These are phyloP conservation scores for Globisporangium mamillatum DNA, from an alignment of 352 stramenopile species.

Conservation along the genomic window DNA sequence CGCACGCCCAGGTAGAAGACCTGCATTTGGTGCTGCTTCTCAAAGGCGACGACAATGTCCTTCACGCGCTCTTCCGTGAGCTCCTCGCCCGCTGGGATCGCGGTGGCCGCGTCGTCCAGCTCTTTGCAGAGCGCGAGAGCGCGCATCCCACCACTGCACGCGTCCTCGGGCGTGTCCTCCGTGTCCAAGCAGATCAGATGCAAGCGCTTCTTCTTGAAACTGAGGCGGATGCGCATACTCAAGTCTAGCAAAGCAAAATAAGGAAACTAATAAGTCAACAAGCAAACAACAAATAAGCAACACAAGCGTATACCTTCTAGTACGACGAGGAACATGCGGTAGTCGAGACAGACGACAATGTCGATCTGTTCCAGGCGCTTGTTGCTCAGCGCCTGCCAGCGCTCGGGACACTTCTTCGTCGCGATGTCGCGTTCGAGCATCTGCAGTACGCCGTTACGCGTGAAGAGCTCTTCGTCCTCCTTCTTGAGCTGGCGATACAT, in stretches of 20 bases:
- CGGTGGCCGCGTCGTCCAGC: slow-evolving; percentile 25
- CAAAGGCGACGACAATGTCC: slow-evolving; percentile 38
- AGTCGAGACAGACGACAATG: slow-evolving; percentile 81
- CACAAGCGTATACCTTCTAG: slow-evolving; percentile 40
- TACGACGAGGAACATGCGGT: slow-evolving; percentile 73
- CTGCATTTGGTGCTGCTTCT: slow-evolving; percentile 35
- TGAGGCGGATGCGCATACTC: slow-evolving; percentile 44
- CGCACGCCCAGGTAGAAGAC: slow-evolving; percentile 53
- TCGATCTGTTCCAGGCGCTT: slow-evolving; percentile 64
- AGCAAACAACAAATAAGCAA: slow-evolving; percentile 15
- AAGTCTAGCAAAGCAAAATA: slow-evolving; percentile 29
- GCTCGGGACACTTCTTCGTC: slow-evolving; percentile 67
- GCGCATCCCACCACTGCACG: slow-evolving; percentile 36
- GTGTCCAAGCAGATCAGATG: slow-evolving; percentile 83
- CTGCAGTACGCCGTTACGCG: slow-evolving; percentile 57
- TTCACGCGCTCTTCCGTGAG: slow-evolving; percentile 48
- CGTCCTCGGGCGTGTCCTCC: slow-evolving; percentile 70
- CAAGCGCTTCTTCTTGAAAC: slow-evolving; percentile 51
- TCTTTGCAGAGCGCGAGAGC: slow-evolving; percentile 56
- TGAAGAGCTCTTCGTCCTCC: slow-evolving; percentile 52
- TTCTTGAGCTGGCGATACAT: slow-evolving; percentile 56
- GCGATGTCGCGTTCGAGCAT: slow-evolving; percentile 74
- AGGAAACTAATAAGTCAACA: background rate
- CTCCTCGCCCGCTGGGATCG: background rate
- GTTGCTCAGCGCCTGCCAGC: slow-evolving; percentile 69